These are phyloP conservation scores for Pistacia atlantica DNA, from an alignment of 345 rosid genomes.

Conservation along the genomic window DNA sequence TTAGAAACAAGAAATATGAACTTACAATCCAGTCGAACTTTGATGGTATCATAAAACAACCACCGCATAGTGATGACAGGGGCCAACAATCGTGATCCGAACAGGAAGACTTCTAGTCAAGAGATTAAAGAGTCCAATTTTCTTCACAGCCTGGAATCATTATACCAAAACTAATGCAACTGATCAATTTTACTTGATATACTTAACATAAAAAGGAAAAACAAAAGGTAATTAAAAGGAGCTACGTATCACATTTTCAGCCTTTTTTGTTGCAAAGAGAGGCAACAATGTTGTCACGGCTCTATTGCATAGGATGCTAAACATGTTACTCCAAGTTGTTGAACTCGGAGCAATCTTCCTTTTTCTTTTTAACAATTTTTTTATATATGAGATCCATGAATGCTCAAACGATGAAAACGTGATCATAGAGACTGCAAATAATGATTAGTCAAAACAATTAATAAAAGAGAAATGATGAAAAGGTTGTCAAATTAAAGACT, in stretches of 20 bases:
- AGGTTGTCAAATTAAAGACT: no score
- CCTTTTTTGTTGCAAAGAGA: conserved; percentile 61
- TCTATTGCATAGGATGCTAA: no score
- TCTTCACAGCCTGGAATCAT: conserved; percentile 52
- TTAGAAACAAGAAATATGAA: conserved; percentile 11
- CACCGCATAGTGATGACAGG: conserved; percentile 66
- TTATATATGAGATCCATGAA: no score
- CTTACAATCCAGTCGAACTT: conserved; percentile 65
- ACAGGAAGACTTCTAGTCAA: conserved; percentile 70
- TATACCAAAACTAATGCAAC: neutral
- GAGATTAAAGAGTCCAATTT: conserved; percentile 52
- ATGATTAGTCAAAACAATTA: conserved; percentile 1
- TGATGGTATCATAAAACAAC: conserved; percentile 60
- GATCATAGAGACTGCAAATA: no score
- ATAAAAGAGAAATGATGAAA: no score
- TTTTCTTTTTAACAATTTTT: no score
- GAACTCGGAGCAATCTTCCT: no score
- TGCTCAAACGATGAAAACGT: no score
- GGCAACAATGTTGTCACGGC: neutral
- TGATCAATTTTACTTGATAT: neutral
- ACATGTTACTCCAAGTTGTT: no score
- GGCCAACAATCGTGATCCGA: conserved; percentile 57
- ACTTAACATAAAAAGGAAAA: neutral
- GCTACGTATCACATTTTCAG: conserved; percentile 45
- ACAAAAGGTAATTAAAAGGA: neutral